These are phyloP conservation scores for Alternaria sp. DNA, from an alignment of 2,329 filamentous ascomycete species.

Conservation along the genomic window DNA sequence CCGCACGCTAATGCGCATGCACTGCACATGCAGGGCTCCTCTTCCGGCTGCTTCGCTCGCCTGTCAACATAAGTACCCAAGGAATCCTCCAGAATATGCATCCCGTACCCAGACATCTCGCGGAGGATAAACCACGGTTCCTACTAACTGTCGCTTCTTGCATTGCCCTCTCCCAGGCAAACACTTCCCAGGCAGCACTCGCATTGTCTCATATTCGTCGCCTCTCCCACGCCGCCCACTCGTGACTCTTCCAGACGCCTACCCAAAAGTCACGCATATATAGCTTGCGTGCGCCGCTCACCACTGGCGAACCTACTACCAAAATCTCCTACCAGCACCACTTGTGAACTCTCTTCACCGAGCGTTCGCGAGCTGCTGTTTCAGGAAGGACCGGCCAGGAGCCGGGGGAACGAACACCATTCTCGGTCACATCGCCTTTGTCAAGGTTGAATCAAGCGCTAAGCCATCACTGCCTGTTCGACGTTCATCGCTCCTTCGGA, in stretches of 20 bases:
- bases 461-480: conserved; percentile 31
- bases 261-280: conserved; percentile 43
- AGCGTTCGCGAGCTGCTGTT: conserved; percentile 27
- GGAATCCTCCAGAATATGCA: conserved; percentile 26
- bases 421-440: conserved; percentile 25
- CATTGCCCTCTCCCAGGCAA: conserved; percentile 32
- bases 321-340: conserved; percentile 18
- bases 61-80: conserved; percentile 40
- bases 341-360: conserved; percentile 19
- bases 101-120: conserved; percentile 28
- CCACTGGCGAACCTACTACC: conserved; percentile 26
- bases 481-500: conserved; percentile 24
- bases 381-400: conserved; percentile 38
- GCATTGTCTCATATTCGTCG: conserved; percentile 34
- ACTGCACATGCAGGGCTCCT: conserved; percentile 27
- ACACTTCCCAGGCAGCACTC: conserved; percentile 35
- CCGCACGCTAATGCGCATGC: conserved; percentile 43
- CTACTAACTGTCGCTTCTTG: conserved; percentile 22
- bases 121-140: conserved; percentile 26
- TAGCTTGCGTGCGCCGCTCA: conserved; percentile 17
- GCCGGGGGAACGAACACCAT: conserved; percentile 31
- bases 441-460: conserved; percentile 35
- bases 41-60: conserved; percentile 13
- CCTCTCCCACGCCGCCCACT: conserved; percentile 36
- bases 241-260: conserved; percentile 35